A percentile compares a stretch with the other conserved stretches of the same genome.
Evolutionary conservation across 163 green algal species (phyloP).

Genomic region (Chlamydomonas reinhardtii): DNA sequence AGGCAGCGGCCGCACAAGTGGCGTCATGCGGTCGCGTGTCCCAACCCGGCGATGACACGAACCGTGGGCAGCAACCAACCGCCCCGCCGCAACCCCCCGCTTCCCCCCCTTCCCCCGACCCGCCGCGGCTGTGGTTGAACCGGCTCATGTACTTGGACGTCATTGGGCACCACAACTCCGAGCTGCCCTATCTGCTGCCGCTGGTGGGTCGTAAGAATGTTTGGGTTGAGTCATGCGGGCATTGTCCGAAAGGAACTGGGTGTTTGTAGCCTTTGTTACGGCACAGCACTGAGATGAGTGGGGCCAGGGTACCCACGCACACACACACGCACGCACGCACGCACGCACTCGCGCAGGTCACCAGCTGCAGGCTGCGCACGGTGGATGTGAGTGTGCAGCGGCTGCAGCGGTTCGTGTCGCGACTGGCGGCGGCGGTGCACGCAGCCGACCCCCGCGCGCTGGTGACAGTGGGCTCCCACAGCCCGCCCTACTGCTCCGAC

Average conservation of each 20-base stretch:
- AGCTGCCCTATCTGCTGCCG: constrained; percentile 41
- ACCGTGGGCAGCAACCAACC: too few relatives aligned
- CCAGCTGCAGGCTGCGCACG: constrained; percentile 25
- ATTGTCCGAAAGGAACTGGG: too few relatives aligned
- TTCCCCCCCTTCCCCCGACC: neutral
- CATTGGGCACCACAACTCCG: constrained; percentile 30
- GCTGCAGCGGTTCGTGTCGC: constrained; percentile 38
- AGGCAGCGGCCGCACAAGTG: neutral
- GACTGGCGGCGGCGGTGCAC: constrained; percentile 23
- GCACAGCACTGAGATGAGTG: too few relatives aligned
- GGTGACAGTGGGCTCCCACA: constrained; percentile 15
- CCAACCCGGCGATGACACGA: too few relatives aligned
- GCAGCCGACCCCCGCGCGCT: constrained; percentile 1
- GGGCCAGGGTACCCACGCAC: too few relatives aligned
- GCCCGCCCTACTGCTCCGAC: constrained; percentile 36
- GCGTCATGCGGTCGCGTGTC: too few relatives aligned
- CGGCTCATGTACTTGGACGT: constrained; percentile 33
- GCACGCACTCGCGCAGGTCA: neutral
- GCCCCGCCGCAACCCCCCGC: too few relatives aligned
- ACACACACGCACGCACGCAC: too few relatives aligned
- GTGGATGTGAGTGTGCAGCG: neutral
- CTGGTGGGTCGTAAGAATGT: too few relatives aligned
- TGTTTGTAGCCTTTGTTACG: too few relatives aligned
- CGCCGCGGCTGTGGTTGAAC: neutral
- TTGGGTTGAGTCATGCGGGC: too few relatives aligned